Evolutionary conservation across 2,329 filamentous ascomycete species (phyloP), one percentile per base, ranked within the genome.

Genomic region (Curvularia sp.): DNA sequence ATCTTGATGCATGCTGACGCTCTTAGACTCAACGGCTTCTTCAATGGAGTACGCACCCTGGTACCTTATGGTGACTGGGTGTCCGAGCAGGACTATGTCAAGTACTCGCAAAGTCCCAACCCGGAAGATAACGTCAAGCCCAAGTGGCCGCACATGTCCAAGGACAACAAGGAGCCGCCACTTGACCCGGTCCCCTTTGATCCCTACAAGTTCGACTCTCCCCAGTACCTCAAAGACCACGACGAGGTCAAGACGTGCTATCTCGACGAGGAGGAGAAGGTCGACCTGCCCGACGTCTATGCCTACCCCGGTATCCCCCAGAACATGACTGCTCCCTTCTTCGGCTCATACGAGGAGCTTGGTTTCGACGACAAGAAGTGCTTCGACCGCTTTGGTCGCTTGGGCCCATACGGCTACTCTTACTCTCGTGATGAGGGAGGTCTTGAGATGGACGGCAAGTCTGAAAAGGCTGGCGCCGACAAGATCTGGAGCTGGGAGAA

Each of bases 201-300:
- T 56, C 81, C 81, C 10, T 83, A 83, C 64, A 77, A 80, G 55
- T 81, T 74, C 64, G 64, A 70, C 18, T 78, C 79, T 5, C 66
- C 68, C 55, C 74, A 77, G 50, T 82, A 81, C 69, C 79, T 80
- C 43, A 77, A 78, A 59, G 77, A 81, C 39, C 80, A 86, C 64
- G 78, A 83, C 52, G 77, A 80, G 18, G 84, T 88, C 13, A 79
- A 85, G 60, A 79, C 81, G 7, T 92, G 89, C 77, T 90, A 84
- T 65, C 79, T 91, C 30, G 88, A 91, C 66, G 78, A 80, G 19
- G 82, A 84, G 13, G 82, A 86, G 42, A 85, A 79, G 28, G 74
- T 88, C 3, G 68, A 77, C 0, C 82, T 82, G 0, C 89, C 89
- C 0, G 84, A 88, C 61, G 76, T 90, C 25, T 90, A 86, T 70